These are phyloP conservation scores for Ceratocystis colombiana DNA, from an alignment of 2,329 filamentous ascomycete species.

Conservation along the genomic window DNA sequence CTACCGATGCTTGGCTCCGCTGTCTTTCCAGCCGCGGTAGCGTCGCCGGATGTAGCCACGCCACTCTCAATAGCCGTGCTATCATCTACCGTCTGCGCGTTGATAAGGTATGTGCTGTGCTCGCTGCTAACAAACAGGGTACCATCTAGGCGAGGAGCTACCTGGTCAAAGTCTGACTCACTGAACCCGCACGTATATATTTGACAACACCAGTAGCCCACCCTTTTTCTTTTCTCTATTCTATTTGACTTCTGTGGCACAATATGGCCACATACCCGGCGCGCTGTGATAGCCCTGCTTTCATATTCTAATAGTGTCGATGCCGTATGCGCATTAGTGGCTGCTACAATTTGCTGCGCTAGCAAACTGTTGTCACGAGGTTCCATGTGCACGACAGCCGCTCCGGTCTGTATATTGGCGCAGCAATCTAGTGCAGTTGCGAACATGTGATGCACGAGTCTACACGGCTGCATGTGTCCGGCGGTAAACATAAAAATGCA, in stretches of 20 bases:
- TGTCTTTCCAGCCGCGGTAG: constrained; percentile 42
- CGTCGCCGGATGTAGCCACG: constrained; percentile 39
- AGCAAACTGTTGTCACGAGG: not conserved
- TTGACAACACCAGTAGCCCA: not conserved
- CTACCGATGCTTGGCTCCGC: constrained; percentile 31
- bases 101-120: constrained; percentile 30
- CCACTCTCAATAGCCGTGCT: constrained; percentile 36
- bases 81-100: constrained; percentile 36
- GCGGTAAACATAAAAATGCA: constrained; percentile 31
- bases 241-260: not conserved
- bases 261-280: constrained; percentile 25
- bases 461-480: constrained; percentile 28
- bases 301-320: constrained; percentile 28
- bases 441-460: constrained; percentile 27
- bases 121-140: constrained; percentile 27
- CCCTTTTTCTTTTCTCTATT: not conserved
- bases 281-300: constrained; percentile 25
- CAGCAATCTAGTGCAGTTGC: constrained; percentile 17
- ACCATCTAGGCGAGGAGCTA: constrained; percentile 27
- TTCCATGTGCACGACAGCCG: constrained; percentile 25
- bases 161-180: constrained; percentile 29
- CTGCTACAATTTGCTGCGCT: constrained; percentile 28
- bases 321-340: constrained; percentile 30
- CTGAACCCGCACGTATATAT: constrained; percentile 25
- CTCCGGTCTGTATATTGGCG: constrained; percentile 29